Conservation (phyloP, 2,329 filamentous ascomycete species). For the Dichotomopilus funicola region DNA sequence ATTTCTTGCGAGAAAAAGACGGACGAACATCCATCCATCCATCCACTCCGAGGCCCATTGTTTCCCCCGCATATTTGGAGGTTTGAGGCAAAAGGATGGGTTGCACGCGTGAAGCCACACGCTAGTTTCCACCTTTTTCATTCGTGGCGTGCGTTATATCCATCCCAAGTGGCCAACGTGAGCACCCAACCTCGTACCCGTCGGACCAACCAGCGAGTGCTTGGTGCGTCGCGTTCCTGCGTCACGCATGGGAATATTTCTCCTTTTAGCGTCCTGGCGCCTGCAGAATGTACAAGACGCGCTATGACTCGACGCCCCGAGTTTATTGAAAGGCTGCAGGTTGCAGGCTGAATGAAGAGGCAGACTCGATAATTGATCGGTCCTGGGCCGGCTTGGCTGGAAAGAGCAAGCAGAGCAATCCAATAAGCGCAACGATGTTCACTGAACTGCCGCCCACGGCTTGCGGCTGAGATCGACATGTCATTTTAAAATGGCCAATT, state of each 20-base stretch:
- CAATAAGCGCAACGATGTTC: background rate
- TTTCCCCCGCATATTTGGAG: no score
- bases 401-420: constrained; percentile 10
- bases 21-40: no score
- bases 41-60: no score
- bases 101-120: background rate
- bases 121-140: constrained; percentile 5
- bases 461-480: constrained; percentile 18
- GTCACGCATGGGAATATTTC: background rate
- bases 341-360: background rate
- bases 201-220: background rate
- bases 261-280: background rate
- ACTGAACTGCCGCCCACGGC: background rate
- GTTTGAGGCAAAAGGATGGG: no score
- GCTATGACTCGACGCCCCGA: background rate
- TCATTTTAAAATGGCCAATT: constrained; percentile 19
- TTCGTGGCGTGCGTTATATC: background rate
- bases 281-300: background rate
- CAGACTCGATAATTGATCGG: no score
- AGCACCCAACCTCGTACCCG: constrained; percentile 8
- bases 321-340: background rate
- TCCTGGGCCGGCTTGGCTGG: background rate
- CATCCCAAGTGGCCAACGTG: constrained; percentile 2
- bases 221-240: constrained; percentile 9
- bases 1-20: no score